Evolutionary conservation across 169 alveolate genomes (phyloP).

Genomic region (Eimeria falciformis): DNA sequence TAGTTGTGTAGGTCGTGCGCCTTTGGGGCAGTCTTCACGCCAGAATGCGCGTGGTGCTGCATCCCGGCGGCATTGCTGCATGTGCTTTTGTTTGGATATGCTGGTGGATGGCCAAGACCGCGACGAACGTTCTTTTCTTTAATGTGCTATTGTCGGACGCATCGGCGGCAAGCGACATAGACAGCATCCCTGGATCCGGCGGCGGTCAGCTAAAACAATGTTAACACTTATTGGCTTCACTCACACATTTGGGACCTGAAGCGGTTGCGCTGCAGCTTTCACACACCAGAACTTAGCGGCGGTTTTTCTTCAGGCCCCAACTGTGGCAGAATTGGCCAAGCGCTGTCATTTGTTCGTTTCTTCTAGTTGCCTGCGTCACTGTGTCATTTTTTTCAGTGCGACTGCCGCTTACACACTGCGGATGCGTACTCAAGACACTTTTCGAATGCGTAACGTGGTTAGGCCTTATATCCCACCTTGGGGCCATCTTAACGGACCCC

Average conservation of each 20-base stretch:
- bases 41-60: constrained; percentile 66
- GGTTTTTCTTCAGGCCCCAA: too few species aligned
- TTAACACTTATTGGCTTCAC: too few species aligned
- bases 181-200: not conserved
- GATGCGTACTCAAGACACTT: constrained; percentile 10
- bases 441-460: constrained; percentile 61
- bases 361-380: not conserved
- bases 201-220: not conserved
- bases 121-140: constrained; percentile 60
- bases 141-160: constrained; percentile 32
- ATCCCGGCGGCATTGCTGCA: constrained; percentile 70
- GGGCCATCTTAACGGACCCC: constrained; percentile 57
- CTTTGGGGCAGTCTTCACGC: not conserved
- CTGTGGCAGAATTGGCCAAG: not conserved
- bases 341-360: not conserved
- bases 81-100: constrained; percentile 41
- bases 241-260: not conserved
- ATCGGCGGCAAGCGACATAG: not conserved
- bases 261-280: not conserved
- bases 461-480: constrained; percentile 70
- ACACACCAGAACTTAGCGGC: not conserved
- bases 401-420: constrained; percentile 39
- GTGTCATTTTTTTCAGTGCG: not conserved
- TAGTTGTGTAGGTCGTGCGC: not conserved
- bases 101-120: constrained; percentile 24